These are phyloP conservation scores for Entoloma clypeatum DNA, from an alignment of 1,284 basidiomycete genomes.

Conservation along the genomic window DNA sequence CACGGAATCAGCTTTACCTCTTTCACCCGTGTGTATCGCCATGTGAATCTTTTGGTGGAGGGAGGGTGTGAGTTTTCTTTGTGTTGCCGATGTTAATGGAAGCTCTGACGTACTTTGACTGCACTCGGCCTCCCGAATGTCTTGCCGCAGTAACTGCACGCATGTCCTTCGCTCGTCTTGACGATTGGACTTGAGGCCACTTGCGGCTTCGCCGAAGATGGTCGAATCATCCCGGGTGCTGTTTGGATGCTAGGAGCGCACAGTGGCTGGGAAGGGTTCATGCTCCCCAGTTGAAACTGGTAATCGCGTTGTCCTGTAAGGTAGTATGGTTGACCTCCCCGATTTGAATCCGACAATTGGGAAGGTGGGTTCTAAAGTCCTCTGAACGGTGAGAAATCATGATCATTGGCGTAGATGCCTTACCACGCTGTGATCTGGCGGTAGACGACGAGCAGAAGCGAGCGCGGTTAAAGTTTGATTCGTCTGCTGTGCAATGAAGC, in stretches of 20 bases:
- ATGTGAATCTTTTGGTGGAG: conserved; percentile 19
- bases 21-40: conserved; percentile 23
- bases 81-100: background rate
- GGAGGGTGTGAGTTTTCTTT: background rate
- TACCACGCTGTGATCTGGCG: conserved; percentile 17
- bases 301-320: too few species aligned
- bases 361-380: too few species aligned
- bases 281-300: conserved; percentile 1
- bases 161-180: conserved; percentile 18
- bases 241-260: too few species aligned
- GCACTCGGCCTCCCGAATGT: conserved; percentile 23
- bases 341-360: too few species aligned
- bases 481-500: conserved; percentile 19
- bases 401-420: background rate
- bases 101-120: conserved; percentile 17
- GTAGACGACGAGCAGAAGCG: conserved; percentile 18
- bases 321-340: too few species aligned
- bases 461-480: conserved; percentile 21
- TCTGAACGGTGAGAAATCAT: background rate
- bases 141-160: conserved; percentile 21
- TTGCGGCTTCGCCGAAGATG: conserved; percentile 1
- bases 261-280: conserved; percentile 8
- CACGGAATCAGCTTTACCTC: conserved; percentile 14
- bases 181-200: background rate
- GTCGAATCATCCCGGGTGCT: too few species aligned